Percentiles rank a stretch among this genome's conserved stretches.
phyloP scores from a whole-genome alignment of 1,284 basidiomycete genomes.

The Neotropicomus parvogracilis region DNA sequence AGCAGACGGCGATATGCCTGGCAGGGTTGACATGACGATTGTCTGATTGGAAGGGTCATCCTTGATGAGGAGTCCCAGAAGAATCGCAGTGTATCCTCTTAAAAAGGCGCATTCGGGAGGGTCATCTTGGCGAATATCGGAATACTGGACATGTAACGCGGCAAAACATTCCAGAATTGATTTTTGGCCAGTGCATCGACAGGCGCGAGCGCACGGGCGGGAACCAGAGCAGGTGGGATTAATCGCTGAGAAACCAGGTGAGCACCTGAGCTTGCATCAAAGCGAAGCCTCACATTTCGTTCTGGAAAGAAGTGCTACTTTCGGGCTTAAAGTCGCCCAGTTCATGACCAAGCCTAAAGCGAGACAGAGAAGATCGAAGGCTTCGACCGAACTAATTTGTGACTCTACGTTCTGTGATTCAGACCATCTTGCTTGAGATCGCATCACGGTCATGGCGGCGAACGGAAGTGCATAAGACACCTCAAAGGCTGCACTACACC shows the following conservation, averaged over 20 bases:
- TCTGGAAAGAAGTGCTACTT: constrained; percentile 43
- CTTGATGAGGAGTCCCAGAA: constrained; percentile 67
- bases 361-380: constrained; percentile 65
- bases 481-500: constrained; percentile 49
- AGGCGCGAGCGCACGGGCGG: constrained; percentile 45
- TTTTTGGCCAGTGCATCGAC: constrained; percentile 43
- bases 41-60: constrained; percentile 42
- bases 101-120: constrained; percentile 45
- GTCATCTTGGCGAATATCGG: constrained; percentile 27
- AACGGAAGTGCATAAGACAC: constrained; percentile 44
- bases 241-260: constrained; percentile 35
- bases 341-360: constrained; percentile 69
- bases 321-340: constrained; percentile 54
- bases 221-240: constrained; percentile 47
- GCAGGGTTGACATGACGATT: constrained; percentile 43
- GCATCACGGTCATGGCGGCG: constrained; percentile 44
- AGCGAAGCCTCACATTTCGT: constrained; percentile 42
- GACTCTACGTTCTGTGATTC: constrained; percentile 9
- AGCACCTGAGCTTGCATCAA: not conserved
- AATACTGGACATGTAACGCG: constrained; percentile 15
- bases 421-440: constrained; percentile 32
- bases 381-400: constrained; percentile 31
- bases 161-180: constrained; percentile 38
- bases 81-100: constrained; percentile 64
- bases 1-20: constrained; percentile 32